Base-by-base conservation (phyloP, 306 rosid species). In the Vigna hirtella region DNA sequence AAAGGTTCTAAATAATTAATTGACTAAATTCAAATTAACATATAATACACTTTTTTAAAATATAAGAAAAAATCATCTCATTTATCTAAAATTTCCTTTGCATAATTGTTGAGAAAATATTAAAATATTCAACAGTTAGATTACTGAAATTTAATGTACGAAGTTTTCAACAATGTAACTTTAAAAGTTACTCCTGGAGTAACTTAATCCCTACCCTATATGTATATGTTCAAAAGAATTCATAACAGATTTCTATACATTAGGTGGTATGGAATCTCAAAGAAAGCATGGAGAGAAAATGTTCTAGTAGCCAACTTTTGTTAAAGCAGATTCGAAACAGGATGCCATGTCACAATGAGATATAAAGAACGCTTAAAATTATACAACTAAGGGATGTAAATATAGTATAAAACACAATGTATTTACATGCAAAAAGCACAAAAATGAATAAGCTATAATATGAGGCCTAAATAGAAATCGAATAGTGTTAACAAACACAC, bases 401-500 rank as follows among this genome's bases (percentile, higher is more conserved):
- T 36, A 18, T 59, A 70, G 59, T 49, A 34, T 53, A 47, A 22
- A 50, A 10, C 62, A 42, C 26, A 55, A 16, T 18, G 12, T 55
- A 62, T 50, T 53, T 36, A 20, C 63, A 30, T 70, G 20, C 72
- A 30, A 9, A 66, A 47, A 66, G 66, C 58, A 76, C 48, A 66
- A 66, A 80, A 83, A 53, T 28, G n/a, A 79, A 65, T 66, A 34
- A 30, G 64, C 18, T 66, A 63, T 68, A 62, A 20, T 70, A 80
- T 63, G 47, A 52, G 52, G 73, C 53, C 51, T 36, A 57, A 67
- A 63, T 61, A 53, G 30, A 73, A 45, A 13, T 53, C 45, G 16
- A 15, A 50, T 11, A 50, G 47, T 15, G 65, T 30, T 58, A 30
- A 63, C 36, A 43, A 70, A 81, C 67, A 74, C 56, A 84, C 88